Base-by-base conservation (phyloP, 768 basidiomycete species). In the Rickenella mellea region DNA sequence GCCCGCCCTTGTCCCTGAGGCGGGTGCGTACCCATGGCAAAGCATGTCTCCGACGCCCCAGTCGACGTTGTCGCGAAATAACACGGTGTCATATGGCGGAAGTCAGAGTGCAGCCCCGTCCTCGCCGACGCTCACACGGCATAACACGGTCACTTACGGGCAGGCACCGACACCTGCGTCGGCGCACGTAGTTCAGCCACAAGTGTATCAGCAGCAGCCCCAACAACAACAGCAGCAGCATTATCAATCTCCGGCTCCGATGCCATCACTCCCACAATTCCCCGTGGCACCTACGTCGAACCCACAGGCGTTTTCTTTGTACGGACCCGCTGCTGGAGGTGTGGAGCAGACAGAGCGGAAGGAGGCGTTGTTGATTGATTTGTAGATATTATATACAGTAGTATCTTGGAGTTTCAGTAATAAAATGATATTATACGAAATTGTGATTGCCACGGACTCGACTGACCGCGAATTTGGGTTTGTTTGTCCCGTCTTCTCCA, bases 271-370 rank as follows among this genome's bases (percentile, higher is more conserved):
- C 5, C 74, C 82, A 0, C 69, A 71, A 40, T 84, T 86, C 59
- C 84, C 84, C 1, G 65, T 64, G 22, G 83, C 65, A 5, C 84
- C 83, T 5, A 81, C 78, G 4, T 62, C 64, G 10, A 57, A 66
- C 6, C 80, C 83, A 2, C 75, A 78, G 53, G 40, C 64, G 5
- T 76, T 71, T 55, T 58, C 71, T 21, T 48, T 68, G 55, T 77
- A 79, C 51, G 63, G 58, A 7, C 57, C 77, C 14, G 64, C 63
- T 35, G 68, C 74, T 4, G 56, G 64, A 28, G 70, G 63, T 5
- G 56, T 73, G n/a, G 65, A 67, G 27, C 73, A 74, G 37, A 69
- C 71, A 45, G 79, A 82, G 47, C 73, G 82, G 54, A 74, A 80
- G 61, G 83, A 85, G 44, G 70, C 68, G 37, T 48, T 68, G 49